Evolutionary conservation across 1,284 basidiomycete genomes (phyloP).

Genomic region (Apiotrichum laibachii): DNA sequence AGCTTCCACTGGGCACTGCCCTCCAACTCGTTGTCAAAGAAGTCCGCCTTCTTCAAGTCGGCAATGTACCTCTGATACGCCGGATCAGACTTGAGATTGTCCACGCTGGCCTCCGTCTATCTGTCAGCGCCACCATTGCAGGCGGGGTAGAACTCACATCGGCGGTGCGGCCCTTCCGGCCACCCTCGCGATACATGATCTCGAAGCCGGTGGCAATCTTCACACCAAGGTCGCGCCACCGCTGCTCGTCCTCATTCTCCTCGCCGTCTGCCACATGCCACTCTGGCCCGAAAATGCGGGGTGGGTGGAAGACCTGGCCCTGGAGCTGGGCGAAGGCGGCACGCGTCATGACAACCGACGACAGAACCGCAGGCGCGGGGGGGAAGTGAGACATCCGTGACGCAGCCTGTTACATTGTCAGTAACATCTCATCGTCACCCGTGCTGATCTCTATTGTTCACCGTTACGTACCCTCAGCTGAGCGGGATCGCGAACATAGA

Average conservation of each 20-base stretch:
- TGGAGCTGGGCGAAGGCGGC: conserved; percentile 88
- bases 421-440: not conserved
- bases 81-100: conserved; percentile 17
- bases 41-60: conserved; percentile 63
- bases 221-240: conserved; percentile 80
- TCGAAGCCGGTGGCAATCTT: conserved; percentile 93
- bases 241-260: conserved; percentile 59
- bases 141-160: conserved; percentile 52
- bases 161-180: conserved; percentile 54
- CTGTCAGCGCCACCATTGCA: not conserved
- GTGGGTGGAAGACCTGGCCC: conserved; percentile 88
- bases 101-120: conserved; percentile 6
- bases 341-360: conserved; percentile 71
- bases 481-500: conserved; percentile 86
- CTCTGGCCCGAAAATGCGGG: conserved; percentile 73
- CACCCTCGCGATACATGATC: conserved; percentile 80
- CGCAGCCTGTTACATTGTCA: conserved; percentile 59
- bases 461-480: conserved; percentile 69
- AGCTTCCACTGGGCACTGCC: conserved; percentile 72
- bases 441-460: too few species aligned
- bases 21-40: conserved; percentile 71
- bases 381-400: conserved; percentile 85
- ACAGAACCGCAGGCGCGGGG: conserved; percentile 63
- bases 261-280: conserved; percentile 54
- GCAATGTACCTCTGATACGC: conserved; percentile 59